phyloP scores from a whole-genome alignment of 805 yeast species.

The Lipomyces orientalis region DNA sequence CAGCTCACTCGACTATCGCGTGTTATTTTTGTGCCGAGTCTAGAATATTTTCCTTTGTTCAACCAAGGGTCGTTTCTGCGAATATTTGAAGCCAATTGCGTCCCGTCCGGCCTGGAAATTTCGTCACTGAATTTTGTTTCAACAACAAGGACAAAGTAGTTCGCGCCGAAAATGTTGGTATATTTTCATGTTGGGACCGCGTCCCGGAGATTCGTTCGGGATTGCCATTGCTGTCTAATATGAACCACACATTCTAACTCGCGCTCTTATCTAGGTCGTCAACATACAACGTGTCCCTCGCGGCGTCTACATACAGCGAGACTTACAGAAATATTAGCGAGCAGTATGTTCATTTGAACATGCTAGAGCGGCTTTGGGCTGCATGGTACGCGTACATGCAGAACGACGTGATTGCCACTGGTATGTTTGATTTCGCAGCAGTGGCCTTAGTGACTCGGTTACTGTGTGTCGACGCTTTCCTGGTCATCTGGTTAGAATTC shows the following conservation, averaged over 20 bases:
- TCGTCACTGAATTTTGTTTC: not conserved
- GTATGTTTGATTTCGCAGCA: constrained; percentile 45
- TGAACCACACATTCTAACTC: not conserved
- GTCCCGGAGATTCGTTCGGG: not conserved
- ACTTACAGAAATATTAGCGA: constrained; percentile 28
- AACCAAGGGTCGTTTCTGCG: not conserved
- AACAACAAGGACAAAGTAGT: constrained; percentile 1
- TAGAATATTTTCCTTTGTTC: not conserved
- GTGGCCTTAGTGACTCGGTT: not conserved
- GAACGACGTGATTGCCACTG: constrained; percentile 92
- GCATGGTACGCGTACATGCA: constrained; percentile 82
- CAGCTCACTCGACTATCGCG: not conserved
- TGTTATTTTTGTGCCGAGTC: not conserved
- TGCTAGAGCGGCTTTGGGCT: constrained; percentile 82
- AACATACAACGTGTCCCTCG: constrained; percentile 23
- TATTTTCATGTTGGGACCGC: not conserved
- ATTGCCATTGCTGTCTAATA: not conserved
- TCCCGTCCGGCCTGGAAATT: not conserved
- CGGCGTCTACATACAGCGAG: constrained; percentile 26
- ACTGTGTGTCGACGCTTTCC: not conserved
- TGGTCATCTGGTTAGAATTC: not conserved
- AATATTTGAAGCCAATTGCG: not conserved
- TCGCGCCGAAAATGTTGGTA: not conserved
- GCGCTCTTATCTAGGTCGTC: constrained; percentile 20
- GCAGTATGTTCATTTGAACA: constrained; percentile 54